Percentiles rank a stretch among this genome's conserved stretches.
phyloP scores from a whole-genome alignment of 2,329 filamentous ascomycete species.

The Tolypocladium ovalisporum region DNA sequence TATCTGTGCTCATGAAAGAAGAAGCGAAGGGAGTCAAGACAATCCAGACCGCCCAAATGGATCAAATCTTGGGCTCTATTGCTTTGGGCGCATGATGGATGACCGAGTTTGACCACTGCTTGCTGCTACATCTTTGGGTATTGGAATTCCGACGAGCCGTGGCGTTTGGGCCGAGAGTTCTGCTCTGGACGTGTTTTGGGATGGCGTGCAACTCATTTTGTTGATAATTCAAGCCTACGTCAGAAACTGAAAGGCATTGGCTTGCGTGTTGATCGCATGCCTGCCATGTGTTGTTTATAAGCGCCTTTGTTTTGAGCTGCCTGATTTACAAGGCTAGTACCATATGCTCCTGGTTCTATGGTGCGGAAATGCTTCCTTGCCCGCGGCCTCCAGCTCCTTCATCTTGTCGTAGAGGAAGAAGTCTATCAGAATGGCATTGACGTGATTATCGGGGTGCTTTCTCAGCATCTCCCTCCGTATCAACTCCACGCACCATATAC shows the following conservation, averaged over 20 bases:
- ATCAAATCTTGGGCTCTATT: conserved; percentile 48
- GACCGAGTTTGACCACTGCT: not conserved
- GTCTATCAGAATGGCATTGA: conserved; percentile 90
- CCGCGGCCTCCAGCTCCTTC: conserved; percentile 65
- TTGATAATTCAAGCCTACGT: no score
- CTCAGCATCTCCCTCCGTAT: conserved; percentile 70
- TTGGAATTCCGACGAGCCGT: conserved; percentile 5
- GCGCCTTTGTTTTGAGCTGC: not conserved
- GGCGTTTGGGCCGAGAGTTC: conserved; percentile 8
- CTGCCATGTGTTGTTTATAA: not conserved
- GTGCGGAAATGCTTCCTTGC: conserved; percentile 54
- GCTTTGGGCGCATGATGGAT: conserved; percentile 23
- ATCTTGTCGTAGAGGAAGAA: conserved; percentile 95
- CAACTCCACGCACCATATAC: conserved; percentile 92
- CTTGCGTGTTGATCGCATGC: not conserved
- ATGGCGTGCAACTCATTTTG: not conserved
- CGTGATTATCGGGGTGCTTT: conserved; percentile 56
- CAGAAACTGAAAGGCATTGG: not conserved
- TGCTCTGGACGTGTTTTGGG: not conserved
- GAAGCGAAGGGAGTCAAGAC: conserved; percentile 42
- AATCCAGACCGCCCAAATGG: conserved; percentile 62
- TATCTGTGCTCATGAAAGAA: conserved; percentile 72
- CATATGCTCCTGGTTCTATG: conserved; percentile 89
- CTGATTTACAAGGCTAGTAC: conserved; percentile 47
- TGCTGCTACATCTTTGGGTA: conserved; percentile 2